Evolutionary conservation across 2,329 filamentous ascomycete genomes (phyloP).

Genomic region (Uncinocarpus reesii): DNA sequence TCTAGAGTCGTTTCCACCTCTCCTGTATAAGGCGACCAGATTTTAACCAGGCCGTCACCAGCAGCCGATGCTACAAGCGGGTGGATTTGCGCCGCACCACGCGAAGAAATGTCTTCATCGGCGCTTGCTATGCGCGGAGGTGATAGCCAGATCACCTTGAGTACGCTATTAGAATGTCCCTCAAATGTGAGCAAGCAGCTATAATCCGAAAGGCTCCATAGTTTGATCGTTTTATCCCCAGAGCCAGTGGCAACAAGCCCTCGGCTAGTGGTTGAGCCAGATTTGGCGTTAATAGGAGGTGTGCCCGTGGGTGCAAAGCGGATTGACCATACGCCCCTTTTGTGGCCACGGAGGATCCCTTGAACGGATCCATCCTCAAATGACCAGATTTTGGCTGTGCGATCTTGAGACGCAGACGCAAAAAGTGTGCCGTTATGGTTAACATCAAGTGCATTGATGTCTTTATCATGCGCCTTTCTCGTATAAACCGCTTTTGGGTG

Average conservation of each 20-base stretch:
- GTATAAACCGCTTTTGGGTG: conserved; percentile 60
- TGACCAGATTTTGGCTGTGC: conserved; percentile 95
- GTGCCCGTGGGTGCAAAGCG: conserved; percentile 74
- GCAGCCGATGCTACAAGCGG: conserved; percentile 65
- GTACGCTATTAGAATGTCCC: conserved; percentile 87
- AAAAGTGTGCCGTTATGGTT: conserved; percentile 68
- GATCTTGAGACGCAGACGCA: conserved; percentile 91
- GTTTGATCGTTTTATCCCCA: conserved; percentile 89
- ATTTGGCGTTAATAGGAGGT: conserved; percentile 63
- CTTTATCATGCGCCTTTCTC: conserved; percentile 93
- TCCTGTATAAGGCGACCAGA: conserved; percentile 82
- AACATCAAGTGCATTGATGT: conserved; percentile 89
- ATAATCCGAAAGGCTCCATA: conserved; percentile 91
- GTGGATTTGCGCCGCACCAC: conserved; percentile 25
- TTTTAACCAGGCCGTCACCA: conserved; percentile 88
- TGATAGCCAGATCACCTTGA: conserved; percentile 84
- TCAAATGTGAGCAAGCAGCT: conserved; percentile 89
- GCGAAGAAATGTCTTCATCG: conserved; percentile 24
- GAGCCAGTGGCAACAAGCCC: conserved; percentile 82
- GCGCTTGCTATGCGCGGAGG: conserved; percentile 33
- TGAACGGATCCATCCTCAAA: conserved; percentile 79
- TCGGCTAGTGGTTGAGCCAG: conserved; percentile 59
- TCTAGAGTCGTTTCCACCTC: conserved; percentile 84
- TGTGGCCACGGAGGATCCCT: conserved; percentile 84
- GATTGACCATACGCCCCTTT: conserved; percentile 91